Percentiles rank a stretch among this genome's conserved stretches.
Evolutionary conservation across 2,329 filamentous ascomycete species (phyloP).

Genomic region (Trichophyton verrucosum): DNA sequence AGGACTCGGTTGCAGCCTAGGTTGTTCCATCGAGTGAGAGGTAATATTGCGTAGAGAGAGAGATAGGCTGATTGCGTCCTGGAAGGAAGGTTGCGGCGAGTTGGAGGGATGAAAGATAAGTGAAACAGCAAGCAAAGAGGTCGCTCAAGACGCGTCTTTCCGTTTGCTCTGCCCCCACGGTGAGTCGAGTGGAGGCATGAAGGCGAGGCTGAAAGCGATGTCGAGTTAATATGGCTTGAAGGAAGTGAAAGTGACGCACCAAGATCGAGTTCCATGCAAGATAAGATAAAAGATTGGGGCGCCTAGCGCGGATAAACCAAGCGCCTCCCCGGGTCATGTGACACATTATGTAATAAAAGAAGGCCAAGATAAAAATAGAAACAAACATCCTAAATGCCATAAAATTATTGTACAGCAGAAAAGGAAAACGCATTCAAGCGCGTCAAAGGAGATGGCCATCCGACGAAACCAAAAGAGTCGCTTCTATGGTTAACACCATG

Average conservation of each 20-base stretch:
- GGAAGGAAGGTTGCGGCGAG: neutral
- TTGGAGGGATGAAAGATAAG: slow-evolving; percentile 1
- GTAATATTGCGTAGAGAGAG: neutral
- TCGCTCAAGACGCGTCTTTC: neutral
- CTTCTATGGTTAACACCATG: slow-evolving; percentile 4
- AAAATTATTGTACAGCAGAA: neutral
- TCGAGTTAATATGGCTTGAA: neutral
- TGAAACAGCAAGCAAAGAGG: neutral
- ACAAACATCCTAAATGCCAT: neutral
- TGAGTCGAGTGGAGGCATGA: neutral
- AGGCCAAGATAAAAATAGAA: neutral
- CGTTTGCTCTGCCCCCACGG: neutral
- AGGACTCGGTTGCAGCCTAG: neutral
- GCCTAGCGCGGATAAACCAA: neutral
- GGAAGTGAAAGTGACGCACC: neutral
- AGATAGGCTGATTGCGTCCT: neutral
- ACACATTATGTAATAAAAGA: neutral
- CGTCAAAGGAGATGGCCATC: neutral
- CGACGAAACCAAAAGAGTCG: neutral
- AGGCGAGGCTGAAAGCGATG: neutral
- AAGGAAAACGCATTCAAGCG: neutral
- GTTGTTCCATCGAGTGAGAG: neutral
- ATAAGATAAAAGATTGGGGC: slow-evolving; percentile 1
- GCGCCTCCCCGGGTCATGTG: neutral
- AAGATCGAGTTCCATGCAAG: neutral